Evolutionary conservation across 1,139 yeast species (phyloP).

Genomic region (Zygosaccharomyces pseudobailii): DNA sequence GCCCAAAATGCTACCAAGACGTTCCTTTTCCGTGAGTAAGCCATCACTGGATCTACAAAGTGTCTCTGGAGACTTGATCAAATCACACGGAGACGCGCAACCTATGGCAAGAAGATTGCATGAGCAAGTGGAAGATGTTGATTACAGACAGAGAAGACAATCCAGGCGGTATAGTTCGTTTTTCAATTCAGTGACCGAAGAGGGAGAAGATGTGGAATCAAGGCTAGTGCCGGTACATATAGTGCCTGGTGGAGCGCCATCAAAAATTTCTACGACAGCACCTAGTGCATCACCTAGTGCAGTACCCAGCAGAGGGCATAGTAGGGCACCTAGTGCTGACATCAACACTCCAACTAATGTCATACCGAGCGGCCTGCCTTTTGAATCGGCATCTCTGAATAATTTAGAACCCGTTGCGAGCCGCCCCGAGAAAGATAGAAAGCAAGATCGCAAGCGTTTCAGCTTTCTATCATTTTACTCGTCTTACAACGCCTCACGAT

Average conservation of each 20-base stretch:
- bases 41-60: conserved; percentile 34
- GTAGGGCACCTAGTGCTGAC: neutral
- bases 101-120: conserved; percentile 19
- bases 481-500: conserved; percentile 20
- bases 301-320: neutral
- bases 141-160: conserved; percentile 16
- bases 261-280: too few relatives aligned
- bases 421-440: conserved; percentile 4
- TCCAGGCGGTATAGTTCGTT: conserved; percentile 19
- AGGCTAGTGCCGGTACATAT: conserved; percentile 10
- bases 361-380: neutral
- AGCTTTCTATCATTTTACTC: conserved; percentile 30
- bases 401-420: neutral
- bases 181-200: conserved; percentile 19
- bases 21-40: conserved; percentile 28
- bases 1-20: conserved; percentile 21
- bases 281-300: neutral
- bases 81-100: conserved; percentile 23
- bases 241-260: neutral
- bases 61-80: conserved; percentile 36
- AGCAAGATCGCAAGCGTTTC: conserved; percentile 19
- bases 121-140: conserved; percentile 22
- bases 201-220: conserved; percentile 7
- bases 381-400: neutral
- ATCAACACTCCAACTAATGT: neutral